Evolutionary conservation across 1,284 basidiomycete genomes (phyloP), one percentile per base, ranked within the genome.

Genomic region (Austroboletus rostrupii): DNA sequence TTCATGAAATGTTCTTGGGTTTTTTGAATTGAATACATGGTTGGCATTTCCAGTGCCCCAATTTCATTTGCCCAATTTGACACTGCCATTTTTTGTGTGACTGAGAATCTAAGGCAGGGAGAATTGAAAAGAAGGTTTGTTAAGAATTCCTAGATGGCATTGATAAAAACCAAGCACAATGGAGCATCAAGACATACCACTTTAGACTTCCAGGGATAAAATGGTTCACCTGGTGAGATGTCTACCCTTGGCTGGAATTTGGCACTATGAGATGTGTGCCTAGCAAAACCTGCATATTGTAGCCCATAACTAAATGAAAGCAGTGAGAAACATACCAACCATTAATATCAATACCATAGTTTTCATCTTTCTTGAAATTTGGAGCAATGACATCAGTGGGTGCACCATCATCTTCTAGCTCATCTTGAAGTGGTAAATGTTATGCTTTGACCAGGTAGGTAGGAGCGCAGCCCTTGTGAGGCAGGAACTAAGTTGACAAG

Each of bases 1-100:
- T 42, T 5, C 38, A 62, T 65, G 31, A 70, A 65, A 56, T 57
- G 67, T 29, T 68, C 66, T 45, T 69, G 67, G 2, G 59, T 57
- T 48, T 56, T 57, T 17, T 46, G 26, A 14, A 59, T 23, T 3
- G 47, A 45, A 33, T 57, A 51, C 16, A 62, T 43, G 3, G 55
- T 53, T 9, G 61, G 66, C 1, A 68, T 59, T 42, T 59, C 48
- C 3, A 46, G 40, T 13, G 61, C 60, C 2, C 64, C 62, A 26
- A 70, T 40, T 14, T 53, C 56, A 10, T 54, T 60, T 10, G 61
- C 65, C 62, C 64, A 69, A 1, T 32, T 29, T 8, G 69, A 52
- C 9, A 69, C 19, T 5, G 46, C 23, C 2, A 1, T 23, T 26
- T 49, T 36, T 5, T 52, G 50, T 4, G 29, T 23, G 0, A 42